phyloP scores from a whole-genome alignment of 371 early-diverging fungal species.

The Mucor saturninus region DNA sequence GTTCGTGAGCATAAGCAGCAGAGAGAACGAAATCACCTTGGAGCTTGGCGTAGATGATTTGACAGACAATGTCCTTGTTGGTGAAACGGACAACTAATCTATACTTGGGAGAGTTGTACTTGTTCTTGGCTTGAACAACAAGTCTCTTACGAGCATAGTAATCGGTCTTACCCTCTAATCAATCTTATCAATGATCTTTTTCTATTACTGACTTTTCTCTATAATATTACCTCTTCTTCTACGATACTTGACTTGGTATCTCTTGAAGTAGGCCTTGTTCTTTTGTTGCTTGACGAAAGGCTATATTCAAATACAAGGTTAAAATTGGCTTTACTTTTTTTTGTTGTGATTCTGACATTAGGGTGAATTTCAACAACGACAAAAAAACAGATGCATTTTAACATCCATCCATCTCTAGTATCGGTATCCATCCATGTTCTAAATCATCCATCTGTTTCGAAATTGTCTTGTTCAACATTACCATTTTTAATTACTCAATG shows the following conservation, averaged over 20 bases:
- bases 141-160: constrained; percentile 99
- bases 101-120: constrained; percentile 99
- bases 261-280: constrained; percentile 95
- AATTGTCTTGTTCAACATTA: no score
- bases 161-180: constrained; percentile 99
- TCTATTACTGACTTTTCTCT: not conserved
- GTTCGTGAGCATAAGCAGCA: constrained; percentile 98
- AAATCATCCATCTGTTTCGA: no score
- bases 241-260: constrained; percentile 99
- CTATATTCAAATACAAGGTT: constrained; percentile 9
- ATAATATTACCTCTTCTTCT: constrained; percentile 88
- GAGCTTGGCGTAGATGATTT: constrained; percentile 98
- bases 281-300: constrained; percentile 55
- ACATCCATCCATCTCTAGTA: no score
- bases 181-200: not conserved
- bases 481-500: no score
- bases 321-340: no score
- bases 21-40: constrained; percentile 98
- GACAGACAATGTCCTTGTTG: constrained; percentile 97
- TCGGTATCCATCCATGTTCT: no score
- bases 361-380: no score
- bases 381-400: no score
- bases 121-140: constrained; percentile 99
- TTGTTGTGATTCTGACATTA: no score
- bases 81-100: constrained; percentile 99